Percentiles rank a stretch among this genome's conserved stretches.
Evolutionary conservation across 192 early-diverging fungal genomes (phyloP).

Genomic region (Backusella parvicylindrica): DNA sequence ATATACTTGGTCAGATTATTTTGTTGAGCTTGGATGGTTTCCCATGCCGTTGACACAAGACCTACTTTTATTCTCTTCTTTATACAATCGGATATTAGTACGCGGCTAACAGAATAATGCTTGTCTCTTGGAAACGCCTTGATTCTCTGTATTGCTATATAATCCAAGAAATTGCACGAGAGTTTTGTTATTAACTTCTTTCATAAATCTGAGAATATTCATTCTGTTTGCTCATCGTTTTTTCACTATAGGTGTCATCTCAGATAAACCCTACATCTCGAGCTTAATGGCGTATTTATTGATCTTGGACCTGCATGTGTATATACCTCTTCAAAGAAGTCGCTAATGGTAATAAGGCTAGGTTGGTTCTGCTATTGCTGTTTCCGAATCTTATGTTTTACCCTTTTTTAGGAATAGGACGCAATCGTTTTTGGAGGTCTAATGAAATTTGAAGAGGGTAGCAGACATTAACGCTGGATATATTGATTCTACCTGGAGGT

Average conservation of each 20-base stretch:
- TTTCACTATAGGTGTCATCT: neutral
- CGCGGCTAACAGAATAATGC: neutral
- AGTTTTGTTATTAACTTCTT: neutral
- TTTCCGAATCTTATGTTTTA: too few relatives aligned
- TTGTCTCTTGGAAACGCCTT: neutral
- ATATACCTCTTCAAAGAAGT: too few relatives aligned
- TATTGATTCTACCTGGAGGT: too few relatives aligned
- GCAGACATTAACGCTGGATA: too few relatives aligned
- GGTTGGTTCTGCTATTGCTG: too few relatives aligned
- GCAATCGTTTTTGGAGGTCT: too few relatives aligned
- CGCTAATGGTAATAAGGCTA: too few relatives aligned
- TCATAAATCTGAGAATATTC: neutral
- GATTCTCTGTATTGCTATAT: neutral
- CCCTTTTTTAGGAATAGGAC: too few relatives aligned
- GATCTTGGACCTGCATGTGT: too few relatives aligned
- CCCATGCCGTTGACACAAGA: neutral
- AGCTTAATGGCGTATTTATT: too few relatives aligned
- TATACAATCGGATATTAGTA: neutral
- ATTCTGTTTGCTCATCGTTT: neutral
- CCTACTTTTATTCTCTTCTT: neutral
- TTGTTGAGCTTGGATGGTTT: neutral
- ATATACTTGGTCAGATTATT: neutral
- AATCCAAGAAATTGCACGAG: neutral
- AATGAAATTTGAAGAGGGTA: too few relatives aligned
- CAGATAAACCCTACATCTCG: neutral